A percentile compares a stretch with the other conserved stretches of the same genome.
These are phyloP conservation scores for Sarocladium brachiariae DNA, from an alignment of 2,329 filamentous ascomycete genomes.

Conservation along the genomic window DNA sequence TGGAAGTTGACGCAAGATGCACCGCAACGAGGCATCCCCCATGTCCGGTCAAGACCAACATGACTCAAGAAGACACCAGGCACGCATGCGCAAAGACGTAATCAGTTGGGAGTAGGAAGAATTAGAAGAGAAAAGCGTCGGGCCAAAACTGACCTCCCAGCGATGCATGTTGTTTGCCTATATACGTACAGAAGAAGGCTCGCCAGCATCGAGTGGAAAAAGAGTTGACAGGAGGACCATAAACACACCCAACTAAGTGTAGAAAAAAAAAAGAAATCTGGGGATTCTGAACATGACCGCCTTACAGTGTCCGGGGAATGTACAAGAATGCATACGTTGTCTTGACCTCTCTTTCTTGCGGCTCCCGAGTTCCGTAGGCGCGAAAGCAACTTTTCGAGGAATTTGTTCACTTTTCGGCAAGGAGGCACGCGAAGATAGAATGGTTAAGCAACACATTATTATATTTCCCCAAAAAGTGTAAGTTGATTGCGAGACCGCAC, in stretches of 20 bases:
- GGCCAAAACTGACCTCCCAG: constrained; percentile 34
- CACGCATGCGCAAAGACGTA: no score
- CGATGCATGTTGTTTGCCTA: constrained; percentile 17
- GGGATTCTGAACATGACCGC: not conserved
- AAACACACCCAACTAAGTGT: constrained; percentile 31
- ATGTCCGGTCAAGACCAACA: no score
- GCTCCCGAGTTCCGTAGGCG: not conserved
- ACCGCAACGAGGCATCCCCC: no score
- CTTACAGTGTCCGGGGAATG: not conserved
- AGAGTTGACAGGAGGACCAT: constrained; percentile 27
- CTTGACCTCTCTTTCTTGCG: not conserved
- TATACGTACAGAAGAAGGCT: constrained; percentile 21
- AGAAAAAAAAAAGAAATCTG: constrained; percentile 15
- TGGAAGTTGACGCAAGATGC: no score
- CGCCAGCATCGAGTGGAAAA: constrained; percentile 10
- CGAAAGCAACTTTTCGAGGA: not conserved
- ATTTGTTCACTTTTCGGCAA: not conserved
- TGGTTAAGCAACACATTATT: constrained; percentile 7
- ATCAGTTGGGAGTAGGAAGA: not conserved
- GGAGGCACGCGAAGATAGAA: not conserved
- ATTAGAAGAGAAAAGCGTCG: constrained; percentile 15
- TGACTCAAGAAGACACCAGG: no score
- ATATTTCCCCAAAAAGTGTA: constrained; percentile 1
- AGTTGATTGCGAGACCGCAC: constrained; percentile 8
- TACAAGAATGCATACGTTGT: not conserved